These are phyloP conservation scores for Beauveria medogensis DNA, from an alignment of 2,329 filamentous ascomycete species.

Conservation along the genomic window DNA sequence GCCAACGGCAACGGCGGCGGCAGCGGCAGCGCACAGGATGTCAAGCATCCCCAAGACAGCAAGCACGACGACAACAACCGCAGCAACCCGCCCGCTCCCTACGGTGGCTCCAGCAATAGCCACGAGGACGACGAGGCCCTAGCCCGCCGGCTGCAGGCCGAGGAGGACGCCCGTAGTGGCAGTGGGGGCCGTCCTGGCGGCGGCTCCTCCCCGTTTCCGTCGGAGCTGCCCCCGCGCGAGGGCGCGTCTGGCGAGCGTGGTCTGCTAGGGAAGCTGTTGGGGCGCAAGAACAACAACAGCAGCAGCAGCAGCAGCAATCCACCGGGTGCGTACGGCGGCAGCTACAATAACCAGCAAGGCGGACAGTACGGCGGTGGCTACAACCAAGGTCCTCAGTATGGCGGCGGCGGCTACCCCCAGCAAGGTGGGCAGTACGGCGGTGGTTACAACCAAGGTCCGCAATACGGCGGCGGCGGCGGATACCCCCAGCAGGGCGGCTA, in stretches of 20 bases:
- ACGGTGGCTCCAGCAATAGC: conserved; percentile 22
- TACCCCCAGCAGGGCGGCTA: conserved; percentile 24
- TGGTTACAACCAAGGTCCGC: conserved; percentile 13
- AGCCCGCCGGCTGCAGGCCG: conserved; percentile 71
- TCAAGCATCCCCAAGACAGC: conserved; percentile 67
- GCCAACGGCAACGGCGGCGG: conserved; percentile 25
- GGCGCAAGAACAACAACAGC: conserved; percentile 37
- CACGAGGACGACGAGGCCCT: conserved; percentile 62
- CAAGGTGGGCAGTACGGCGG: conserved; percentile 21
- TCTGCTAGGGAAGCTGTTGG: conserved; percentile 44
- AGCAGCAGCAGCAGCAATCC: conserved; percentile 14
- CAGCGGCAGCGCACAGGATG: conserved; percentile 35
- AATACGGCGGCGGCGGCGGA: conserved; percentile 14
- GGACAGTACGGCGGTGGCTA: conserved; percentile 15
- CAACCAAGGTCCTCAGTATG: background rate
- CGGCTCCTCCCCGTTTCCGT: conserved; percentile 1
- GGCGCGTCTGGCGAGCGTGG: conserved; percentile 31
- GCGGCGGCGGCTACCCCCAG: conserved; percentile 17
- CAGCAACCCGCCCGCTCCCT: conserved; percentile 10
- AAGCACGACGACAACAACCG: conserved; percentile 28
- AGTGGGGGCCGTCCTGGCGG: conserved; percentile 10
- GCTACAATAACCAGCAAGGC: conserved; percentile 24
- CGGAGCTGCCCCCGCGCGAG: conserved; percentile 7
- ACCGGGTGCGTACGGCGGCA: conserved; percentile 6
- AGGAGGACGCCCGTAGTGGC: conserved; percentile 59